Base-by-base conservation (phyloP, 768 basidiomycete genomes). In the Collybia nuda region DNA sequence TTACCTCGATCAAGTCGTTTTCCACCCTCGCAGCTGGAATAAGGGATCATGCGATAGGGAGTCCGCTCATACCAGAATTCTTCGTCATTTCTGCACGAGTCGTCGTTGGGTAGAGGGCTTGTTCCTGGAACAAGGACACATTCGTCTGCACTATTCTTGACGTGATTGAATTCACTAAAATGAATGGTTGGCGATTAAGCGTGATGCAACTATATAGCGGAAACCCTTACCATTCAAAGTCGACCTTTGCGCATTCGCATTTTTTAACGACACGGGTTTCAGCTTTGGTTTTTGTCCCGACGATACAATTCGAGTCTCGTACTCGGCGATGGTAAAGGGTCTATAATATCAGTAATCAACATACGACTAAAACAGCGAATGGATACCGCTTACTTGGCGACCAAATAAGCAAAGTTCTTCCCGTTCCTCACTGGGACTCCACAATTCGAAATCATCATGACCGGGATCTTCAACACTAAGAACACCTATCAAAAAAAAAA, bases 21-120 rank as follows among this genome's bases (percentile, higher is more conserved):
- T 3, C 95, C 96, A 5, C 84, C 94, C 47, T 85, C 81, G 64
- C 97, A 99, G 18, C 76, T 81, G 29, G 95, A 96, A 66, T 88
- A 89, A 0, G 89, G 89, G 42, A 98, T 90, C 68, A 91, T 86
- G 44, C 94, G 89, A 63, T 96, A 96, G 4, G 86, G 72, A 0
- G 96, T 98, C 22, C 93, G 85, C 46, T 93, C 93, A 64, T 94
- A 98, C 97, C 97, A 99, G 65, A 77, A 91, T 2, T 87, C 83
- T 40, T 84, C 84, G 17, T 74, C 79, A 47, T 68, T 67, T 18
- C 69, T 72, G 60, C 90, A 93, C 4, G 79, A 75, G 23, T 79
- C 78, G 35, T 94, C 90, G 22, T 73, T 56, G 0, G 79, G 65
- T 9, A 88, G 76, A 0, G 93, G 78, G 3, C 68, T 65, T 0